Evolutionary conservation across 2,329 filamentous ascomycete species (phyloP), one percentile per base, ranked within the genome.

Genomic region (Monilinia fructicola): DNA sequence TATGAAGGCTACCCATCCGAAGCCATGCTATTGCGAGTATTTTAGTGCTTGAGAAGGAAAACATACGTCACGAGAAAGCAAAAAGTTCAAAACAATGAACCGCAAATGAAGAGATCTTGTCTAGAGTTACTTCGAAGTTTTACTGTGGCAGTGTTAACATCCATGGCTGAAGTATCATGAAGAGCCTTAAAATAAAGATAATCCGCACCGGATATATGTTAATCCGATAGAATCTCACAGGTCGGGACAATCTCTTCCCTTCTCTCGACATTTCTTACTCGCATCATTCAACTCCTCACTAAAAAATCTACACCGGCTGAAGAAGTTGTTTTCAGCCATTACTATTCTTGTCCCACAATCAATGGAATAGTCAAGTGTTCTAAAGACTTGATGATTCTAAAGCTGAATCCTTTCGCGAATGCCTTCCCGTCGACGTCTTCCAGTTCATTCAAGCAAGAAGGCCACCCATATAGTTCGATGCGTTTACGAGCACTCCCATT

Each of bases 391-490:
- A 28, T 38, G 16, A 26, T 6, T 7, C 21, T 28, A 2, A 26
- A 31, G 10, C 14, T 58, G 55, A 58, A 44, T 46, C 40, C 55
- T 58, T 58, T 46, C 23, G 55, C 26, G 26, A 31, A 59, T 59
- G 55, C 23, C 26, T 59, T 31, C 16, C 23, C 31, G 9, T 59
- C 42, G 6, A 10, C 10, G 38, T n/a, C 18, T 59, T 59, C 10
- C 16, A 46, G 26, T 46, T n/a, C 26, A 59, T n/a, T 23, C 26
- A 46, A 31, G 55, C 23, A 46, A 58, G 16, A 3, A 58, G 55
- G 18, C 55, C 38, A 31, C 40, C 23, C 10, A 16, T 28, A 7
- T 46, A 21, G 9, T 58, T 59, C 12, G 12, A 46, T 46, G 40
- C 23, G 46, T 59, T 59, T 46, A 46, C 40, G 55, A 59, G 40